Conservation (phyloP, 2,329 filamentous ascomycete species). For the Fusarium sp. region DNA sequence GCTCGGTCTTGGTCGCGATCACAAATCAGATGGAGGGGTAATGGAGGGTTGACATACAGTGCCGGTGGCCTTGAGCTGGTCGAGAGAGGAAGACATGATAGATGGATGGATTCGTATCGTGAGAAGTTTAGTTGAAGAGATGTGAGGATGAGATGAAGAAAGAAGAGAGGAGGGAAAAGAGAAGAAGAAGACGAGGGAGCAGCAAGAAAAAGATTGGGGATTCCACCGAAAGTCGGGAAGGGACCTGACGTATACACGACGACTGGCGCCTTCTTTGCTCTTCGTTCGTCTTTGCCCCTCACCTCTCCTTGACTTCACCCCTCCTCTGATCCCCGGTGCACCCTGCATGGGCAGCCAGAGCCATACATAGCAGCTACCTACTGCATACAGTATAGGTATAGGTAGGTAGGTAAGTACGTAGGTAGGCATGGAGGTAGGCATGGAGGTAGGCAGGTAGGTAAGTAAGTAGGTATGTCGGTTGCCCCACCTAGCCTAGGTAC, state of each 20-base stretch:
- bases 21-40: slow-evolving; percentile 51
- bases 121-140: slow-evolving; percentile 24
- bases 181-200: slow-evolving; percentile 21
- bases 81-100: slow-evolving; percentile 87
- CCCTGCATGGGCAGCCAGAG: not conserved
- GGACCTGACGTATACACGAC: slow-evolving; percentile 44
- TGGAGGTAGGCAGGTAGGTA: too few relatives aligned
- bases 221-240: slow-evolving; percentile 41
- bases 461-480: not conserved
- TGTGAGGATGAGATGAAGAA: slow-evolving; percentile 32
- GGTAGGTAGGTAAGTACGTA: too few relatives aligned
- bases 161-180: slow-evolving; percentile 15
- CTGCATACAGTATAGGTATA: too few relatives aligned
- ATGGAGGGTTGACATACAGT: slow-evolving; percentile 76
- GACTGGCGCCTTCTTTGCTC: slow-evolving; percentile 36
- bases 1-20: slow-evolving; percentile 26
- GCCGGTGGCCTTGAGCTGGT: slow-evolving; percentile 96
- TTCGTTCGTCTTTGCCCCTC: slow-evolving; percentile 39
- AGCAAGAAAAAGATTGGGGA: slow-evolving; percentile 39
- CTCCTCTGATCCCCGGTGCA: slow-evolving; percentile 37
- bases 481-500: slow-evolving; percentile 38
- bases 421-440: too few relatives aligned
- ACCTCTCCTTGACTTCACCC: slow-evolving; percentile 18
- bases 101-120: slow-evolving; percentile 29
- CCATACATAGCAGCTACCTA: too few relatives aligned